phyloP scores from a whole-genome alignment of 108 stramenopile genomes.

The Fragilariopsis cylindrus region DNA sequence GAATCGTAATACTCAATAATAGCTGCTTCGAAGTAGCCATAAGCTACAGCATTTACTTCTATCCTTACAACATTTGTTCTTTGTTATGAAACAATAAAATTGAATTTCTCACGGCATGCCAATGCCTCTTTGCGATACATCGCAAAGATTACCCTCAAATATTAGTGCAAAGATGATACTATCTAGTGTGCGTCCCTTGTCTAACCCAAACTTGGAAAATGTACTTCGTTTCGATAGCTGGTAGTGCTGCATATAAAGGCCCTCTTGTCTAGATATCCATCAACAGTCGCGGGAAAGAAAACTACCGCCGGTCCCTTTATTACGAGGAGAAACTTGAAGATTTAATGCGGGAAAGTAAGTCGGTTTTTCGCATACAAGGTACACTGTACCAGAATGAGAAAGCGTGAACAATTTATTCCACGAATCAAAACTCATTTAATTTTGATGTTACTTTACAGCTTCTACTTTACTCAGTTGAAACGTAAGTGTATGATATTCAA shows the following conservation, averaged over 20 bases:
- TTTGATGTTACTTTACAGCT: too few relatives aligned
- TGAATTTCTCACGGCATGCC: not conserved
- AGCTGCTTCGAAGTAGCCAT: too few relatives aligned
- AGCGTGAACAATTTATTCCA: not conserved
- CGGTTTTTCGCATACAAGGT: conserved; percentile 71
- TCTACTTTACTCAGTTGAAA: too few relatives aligned
- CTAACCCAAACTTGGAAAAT: conserved; percentile 98
- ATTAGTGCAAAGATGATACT: too few relatives aligned
- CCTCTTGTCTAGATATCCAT: conserved; percentile 86
- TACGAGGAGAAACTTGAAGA: conserved; percentile 69
- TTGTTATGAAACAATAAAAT: not conserved
- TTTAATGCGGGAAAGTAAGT: conserved; percentile 89
- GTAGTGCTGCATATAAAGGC: conserved; percentile 92
- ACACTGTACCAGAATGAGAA: conserved; percentile 87
- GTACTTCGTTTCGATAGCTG: conserved; percentile 90
- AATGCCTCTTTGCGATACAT: too few relatives aligned
- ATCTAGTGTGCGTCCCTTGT: conserved; percentile 67
- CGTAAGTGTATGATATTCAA: too few relatives aligned
- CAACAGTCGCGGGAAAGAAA: conserved; percentile 95
- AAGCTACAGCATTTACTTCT: too few relatives aligned
- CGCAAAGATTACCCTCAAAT: too few relatives aligned
- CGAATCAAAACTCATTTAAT: not conserved
- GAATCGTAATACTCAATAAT: too few relatives aligned
- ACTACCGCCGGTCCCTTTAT: conserved; percentile 85
- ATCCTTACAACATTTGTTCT: not conserved